Evolutionary conservation across 805 yeast species (phyloP).

Genomic region (Ogataea populi-albae): DNA sequence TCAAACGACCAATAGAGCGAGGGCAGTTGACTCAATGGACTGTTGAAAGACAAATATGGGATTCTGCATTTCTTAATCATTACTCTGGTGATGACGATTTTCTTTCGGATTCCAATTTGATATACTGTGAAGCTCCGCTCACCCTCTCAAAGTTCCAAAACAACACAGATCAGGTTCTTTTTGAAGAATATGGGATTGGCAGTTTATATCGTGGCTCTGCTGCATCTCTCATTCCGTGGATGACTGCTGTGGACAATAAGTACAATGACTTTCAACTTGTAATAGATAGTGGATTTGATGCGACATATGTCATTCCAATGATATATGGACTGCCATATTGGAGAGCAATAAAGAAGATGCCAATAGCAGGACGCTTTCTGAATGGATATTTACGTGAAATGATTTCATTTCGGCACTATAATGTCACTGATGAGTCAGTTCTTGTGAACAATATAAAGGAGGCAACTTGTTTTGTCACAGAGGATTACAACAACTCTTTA

Average conservation of each 20-base stretch:
- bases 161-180: conserved; percentile 85
- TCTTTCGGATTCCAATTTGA: conserved; percentile 53
- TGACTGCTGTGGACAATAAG: conserved; percentile 23
- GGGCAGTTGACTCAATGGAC: conserved; percentile 94
- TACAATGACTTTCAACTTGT: conserved; percentile 67
- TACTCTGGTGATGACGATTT: conserved; percentile 37
- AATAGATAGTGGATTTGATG: conserved; percentile 83
- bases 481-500: conserved; percentile 42
- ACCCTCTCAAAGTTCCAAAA: conserved; percentile 78
- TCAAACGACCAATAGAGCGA: conserved; percentile 80
- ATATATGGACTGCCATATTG: conserved; percentile 73
- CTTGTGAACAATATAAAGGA: conserved; percentile 86
- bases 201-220: conserved; percentile 66
- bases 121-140: conserved; percentile 78
- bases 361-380: conserved; percentile 82
- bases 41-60: conserved; percentile 86
- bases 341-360: conserved; percentile 73
- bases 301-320: conserved; percentile 85
- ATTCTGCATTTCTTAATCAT: conserved; percentile 55
- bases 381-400: conserved; percentile 82
- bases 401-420: conserved; percentile 86
- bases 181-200: conserved; percentile 87
- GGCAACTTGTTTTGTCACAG: conserved; percentile 64
- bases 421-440: conserved; percentile 86
- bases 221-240: conserved; percentile 64